Base-by-base conservation (phyloP, 179 eudicot genomes). In the Kewa caespitosa region DNA sequence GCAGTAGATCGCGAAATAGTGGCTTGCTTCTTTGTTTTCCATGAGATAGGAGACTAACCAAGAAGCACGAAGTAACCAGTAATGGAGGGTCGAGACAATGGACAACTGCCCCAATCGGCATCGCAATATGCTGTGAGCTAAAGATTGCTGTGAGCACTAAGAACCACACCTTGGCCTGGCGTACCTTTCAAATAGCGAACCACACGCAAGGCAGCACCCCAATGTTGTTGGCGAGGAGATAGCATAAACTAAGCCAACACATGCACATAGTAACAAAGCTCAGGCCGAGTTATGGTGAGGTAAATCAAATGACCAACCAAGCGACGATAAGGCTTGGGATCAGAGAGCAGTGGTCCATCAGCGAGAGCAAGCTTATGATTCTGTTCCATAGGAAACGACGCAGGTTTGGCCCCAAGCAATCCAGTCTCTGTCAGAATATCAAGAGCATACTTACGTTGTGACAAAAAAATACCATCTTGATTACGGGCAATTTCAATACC, bases 361-460 rank as follows among this genome's bases (percentile, higher is more conserved):
- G 38, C 36, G 2, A 13, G 18, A 25, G 41, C 34, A 0, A 69
- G 50, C 10, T 41, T 31, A 5, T 50, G 60, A n/a, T 77, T 38
- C 14, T 54, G 60, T 13, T 69, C 67, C 59, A 76, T 76, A 1
- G 68, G 67, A 31, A 76, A 68, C 0, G 30, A 18, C 1, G 57
- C 43, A 0, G 69, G 80, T 39, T 43, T 57, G 6, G 60, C 8
- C 23, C 69, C 80, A 57, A 77, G 60, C 0, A 69, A 39, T 1
- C 74, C 62, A 18, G 33, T 22, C 30, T 69, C 59, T 4, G n/a
- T 4, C 18, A 77, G n/a, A 2, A 77, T 69, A 48, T 77, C 80
- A 1, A 77, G 50, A 1, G 74, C n/a, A 28, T 77, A 77, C 27
- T 77, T 77, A 32, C 74, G 31, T 60, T 77, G 74, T 1, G 41